Evolutionary conservation across 2,329 filamentous ascomycete genomes (phyloP).

Genomic region (Amesomyces nigricolor): DNA sequence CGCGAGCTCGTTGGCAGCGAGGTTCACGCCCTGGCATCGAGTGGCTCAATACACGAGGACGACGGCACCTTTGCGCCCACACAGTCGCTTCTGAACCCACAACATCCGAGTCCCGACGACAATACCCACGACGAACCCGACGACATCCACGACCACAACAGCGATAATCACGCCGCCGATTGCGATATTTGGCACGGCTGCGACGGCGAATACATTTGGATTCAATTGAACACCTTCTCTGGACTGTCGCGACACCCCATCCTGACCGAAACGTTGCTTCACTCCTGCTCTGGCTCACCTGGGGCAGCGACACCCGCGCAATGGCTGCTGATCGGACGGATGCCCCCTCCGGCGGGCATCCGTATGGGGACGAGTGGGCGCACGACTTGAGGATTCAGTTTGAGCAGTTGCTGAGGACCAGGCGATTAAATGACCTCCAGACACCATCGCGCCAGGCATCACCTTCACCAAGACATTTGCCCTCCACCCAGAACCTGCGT

Average conservation of each 20-base stretch:
- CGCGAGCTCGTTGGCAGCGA: conserved; percentile 17
- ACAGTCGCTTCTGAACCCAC: conserved; percentile 18
- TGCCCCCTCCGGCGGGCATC: conserved; percentile 28
- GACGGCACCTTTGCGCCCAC: conserved; percentile 15
- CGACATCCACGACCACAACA: background rate
- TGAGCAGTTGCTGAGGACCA: conserved; percentile 78
- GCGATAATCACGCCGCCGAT: conserved; percentile 10
- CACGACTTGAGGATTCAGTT: conserved; percentile 76
- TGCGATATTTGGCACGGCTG: conserved; percentile 5
- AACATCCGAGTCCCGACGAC: conserved; percentile 19
- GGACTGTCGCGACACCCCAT: background rate
- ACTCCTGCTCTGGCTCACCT: background rate
- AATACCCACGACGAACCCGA: background rate
- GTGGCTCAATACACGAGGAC: background rate
- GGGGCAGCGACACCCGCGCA: conserved; percentile 8
- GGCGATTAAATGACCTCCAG: conserved; percentile 78
- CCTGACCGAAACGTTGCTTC: conserved; percentile 10
- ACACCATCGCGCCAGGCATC: conserved; percentile 55
- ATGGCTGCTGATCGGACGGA: conserved; percentile 30
- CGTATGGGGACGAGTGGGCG: conserved; percentile 68
- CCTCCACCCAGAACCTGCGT: conserved; percentile 42
- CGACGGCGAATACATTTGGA: background rate
- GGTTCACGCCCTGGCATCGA: background rate
- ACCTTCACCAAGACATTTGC: conserved; percentile 47
- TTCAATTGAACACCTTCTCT: background rate